Percentiles rank a stretch among this genome's conserved stretches.
Conservation (phyloP, 306 rosid genomes). For the Ammopiptanthus mongolicus region DNA sequence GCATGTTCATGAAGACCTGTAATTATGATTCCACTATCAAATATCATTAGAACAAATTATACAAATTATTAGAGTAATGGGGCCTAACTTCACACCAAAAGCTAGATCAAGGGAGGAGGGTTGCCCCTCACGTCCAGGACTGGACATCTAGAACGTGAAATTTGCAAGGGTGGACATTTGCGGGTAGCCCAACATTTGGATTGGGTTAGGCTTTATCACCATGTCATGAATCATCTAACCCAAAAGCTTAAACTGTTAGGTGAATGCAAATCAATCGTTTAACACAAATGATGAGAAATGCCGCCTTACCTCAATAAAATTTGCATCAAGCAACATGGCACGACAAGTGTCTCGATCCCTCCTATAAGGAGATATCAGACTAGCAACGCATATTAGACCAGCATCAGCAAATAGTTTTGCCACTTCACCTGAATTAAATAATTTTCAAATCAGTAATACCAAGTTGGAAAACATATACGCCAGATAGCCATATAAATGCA, state of each 20-base stretch:
- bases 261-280: too few relatives aligned
- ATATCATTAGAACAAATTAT: conserved; percentile 16
- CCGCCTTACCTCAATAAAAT: conserved; percentile 67
- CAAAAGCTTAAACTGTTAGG: too few relatives aligned
- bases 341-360: conserved; percentile 72
- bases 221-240: background rate
- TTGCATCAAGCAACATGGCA: conserved; percentile 52
- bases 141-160: too few relatives aligned
- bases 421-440: conserved; percentile 59
- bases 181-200: background rate
- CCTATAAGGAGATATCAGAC: conserved; percentile 80
- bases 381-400: conserved; percentile 68
- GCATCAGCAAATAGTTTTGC: conserved; percentile 83
- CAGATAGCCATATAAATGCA: background rate
- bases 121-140: background rate
- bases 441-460: conserved; percentile 18
- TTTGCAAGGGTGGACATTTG: background rate
- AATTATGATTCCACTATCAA: conserved; percentile 14
- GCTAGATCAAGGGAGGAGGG: too few relatives aligned
- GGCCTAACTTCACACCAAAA: background rate
- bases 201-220: background rate
- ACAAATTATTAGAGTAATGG: background rate
- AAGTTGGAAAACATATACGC: background rate
- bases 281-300: background rate
- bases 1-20: conserved; percentile 89